Base-by-base conservation (phyloP, 2,329 filamentous ascomycete species). In the Penicillium sp. region DNA sequence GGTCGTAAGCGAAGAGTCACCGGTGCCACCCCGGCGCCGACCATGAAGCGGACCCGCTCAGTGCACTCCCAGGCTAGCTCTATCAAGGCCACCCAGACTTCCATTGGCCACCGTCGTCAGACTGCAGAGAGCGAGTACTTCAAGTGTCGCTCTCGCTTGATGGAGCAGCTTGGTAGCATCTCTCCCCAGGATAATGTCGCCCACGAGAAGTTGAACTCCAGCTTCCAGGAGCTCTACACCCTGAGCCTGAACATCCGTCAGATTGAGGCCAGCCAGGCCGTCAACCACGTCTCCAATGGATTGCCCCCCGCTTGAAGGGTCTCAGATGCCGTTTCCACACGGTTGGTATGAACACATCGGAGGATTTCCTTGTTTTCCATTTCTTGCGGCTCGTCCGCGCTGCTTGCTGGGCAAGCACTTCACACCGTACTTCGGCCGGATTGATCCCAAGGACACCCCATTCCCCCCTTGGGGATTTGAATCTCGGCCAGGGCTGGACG, bases 151-250 rank as follows among this genome's bases (percentile, higher is more conserved):
- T 59, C 68, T 5, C 69, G 73, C 16, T 61, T 77, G 21, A 64
- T 75, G 16, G 71, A 75, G 54, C 72, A 77, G 46, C 61, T 77
- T 9, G 61, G 60, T 56, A 71, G 66, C 49, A 75, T 76, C 61
- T 71, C 65, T 14, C 75, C 75, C 3, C 69, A 74, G 66, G 72
- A 77, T 54, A 69, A 69, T 10, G 64, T 69, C 21, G 71, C 75
- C 64, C 74, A 77, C 47, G 74, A 77, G 53, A 75, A 74, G 63
- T 73, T 75, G 56, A 77, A 77, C 65, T 74, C 74, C 47, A 72
- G 72, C 56, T 67, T 77, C 46, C 74, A 77, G 67, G 75, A 77
- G 47, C 64, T 77, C 39, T 74, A 72, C 55, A 76, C 74, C 14
- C 66, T 76, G 43, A 73, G 74, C 29, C 52, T 77, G 60, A 75